These are phyloP conservation scores for Candida dajiaensis DNA, from an alignment of 805 yeast species.

Conservation along the genomic window DNA sequence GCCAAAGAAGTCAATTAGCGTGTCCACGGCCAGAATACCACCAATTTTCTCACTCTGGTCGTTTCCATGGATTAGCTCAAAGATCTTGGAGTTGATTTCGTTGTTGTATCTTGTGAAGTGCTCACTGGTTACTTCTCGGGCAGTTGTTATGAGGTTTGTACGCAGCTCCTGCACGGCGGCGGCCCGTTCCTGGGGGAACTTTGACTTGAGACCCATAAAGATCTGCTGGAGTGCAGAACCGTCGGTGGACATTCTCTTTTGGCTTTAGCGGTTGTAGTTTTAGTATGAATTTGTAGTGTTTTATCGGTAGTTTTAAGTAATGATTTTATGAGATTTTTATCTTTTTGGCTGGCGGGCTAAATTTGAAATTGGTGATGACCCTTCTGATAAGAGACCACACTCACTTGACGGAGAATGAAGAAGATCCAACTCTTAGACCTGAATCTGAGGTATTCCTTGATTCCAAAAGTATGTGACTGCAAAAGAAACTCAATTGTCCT, in stretches of 20 bases:
- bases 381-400: not conserved
- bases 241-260: conserved; percentile 5
- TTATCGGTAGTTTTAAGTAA: not conserved
- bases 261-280: not conserved
- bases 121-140: conserved; percentile 78
- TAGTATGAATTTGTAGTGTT: no score
- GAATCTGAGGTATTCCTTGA: no score
- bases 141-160: conserved; percentile 60
- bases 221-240: conserved; percentile 29
- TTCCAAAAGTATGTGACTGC: no score
- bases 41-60: conserved; percentile 75
- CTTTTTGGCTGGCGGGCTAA: not conserved
- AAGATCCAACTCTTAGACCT: no score
- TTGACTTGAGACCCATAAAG: conserved; percentile 32
- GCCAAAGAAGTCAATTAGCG: conserved; percentile 77
- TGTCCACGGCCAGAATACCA: conserved; percentile 86
- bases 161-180: conserved; percentile 67
- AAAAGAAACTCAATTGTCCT: no score
- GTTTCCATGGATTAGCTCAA: conserved; percentile 73
- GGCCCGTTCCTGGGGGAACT: conserved; percentile 28
- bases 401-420: not conserved
- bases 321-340: not conserved
- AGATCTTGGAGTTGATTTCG: conserved; percentile 80
- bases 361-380: not conserved
- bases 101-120: conserved; percentile 77